Evolutionary conservation across 306 rosid species (phyloP).

Genomic region (Ziziphus jujuba): DNA sequence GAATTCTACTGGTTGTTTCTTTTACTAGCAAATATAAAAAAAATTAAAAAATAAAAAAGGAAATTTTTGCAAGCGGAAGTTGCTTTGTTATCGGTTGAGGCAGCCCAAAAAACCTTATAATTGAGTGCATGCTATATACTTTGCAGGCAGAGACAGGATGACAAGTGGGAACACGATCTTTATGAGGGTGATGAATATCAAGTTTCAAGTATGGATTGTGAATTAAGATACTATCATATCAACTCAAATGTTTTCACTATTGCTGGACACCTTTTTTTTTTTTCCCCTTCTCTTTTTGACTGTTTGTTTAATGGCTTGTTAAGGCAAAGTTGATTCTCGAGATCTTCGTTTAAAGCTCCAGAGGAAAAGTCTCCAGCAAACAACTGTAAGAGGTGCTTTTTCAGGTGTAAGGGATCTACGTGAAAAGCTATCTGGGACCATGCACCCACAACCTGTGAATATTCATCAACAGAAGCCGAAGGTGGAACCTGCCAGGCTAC

Average conservation of each 20-base stretch:
- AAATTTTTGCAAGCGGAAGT: neutral
- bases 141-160: constrained; percentile 92
- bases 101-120: neutral
- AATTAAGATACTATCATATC: constrained; percentile 29
- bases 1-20: no score
- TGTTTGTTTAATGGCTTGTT: constrained; percentile 53
- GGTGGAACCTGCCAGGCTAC: constrained; percentile 45
- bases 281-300: constrained; percentile 59
- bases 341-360: constrained; percentile 98
- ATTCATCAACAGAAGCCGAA: constrained; percentile 63
- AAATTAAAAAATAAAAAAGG: neutral
- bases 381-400: constrained; percentile 49
- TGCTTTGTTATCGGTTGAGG: constrained; percentile 15
- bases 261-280: constrained; percentile 30
- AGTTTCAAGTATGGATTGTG: constrained; percentile 67
- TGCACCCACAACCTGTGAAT: constrained; percentile 63
- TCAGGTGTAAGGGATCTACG: constrained; percentile 80
- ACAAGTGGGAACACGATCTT: constrained; percentile 99
- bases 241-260: constrained; percentile 36
- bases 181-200: constrained; percentile 52
- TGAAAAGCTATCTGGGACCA: constrained; percentile 79
- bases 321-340: constrained; percentile 66
- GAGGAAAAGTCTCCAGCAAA: constrained; percentile 69
- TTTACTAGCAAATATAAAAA: neutral
- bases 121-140: constrained; percentile 13